phyloP scores from a whole-genome alignment of 768 basidiomycete genomes.

The Auriculariales sp. region DNA sequence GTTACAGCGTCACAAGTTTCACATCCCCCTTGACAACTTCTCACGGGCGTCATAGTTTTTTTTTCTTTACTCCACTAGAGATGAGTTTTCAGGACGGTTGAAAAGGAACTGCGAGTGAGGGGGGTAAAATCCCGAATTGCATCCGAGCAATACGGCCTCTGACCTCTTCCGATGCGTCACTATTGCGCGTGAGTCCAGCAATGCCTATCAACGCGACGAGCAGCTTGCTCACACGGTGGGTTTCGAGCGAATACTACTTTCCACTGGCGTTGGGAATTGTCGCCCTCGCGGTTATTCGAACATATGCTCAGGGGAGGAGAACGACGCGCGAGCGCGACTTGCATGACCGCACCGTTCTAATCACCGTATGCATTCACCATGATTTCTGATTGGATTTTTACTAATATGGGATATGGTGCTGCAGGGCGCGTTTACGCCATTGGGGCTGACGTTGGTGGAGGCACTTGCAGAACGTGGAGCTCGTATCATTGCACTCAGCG shows the following conservation, averaged over 20 bases:
- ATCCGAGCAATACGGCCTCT: no score
- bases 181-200: no score
- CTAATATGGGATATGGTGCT: neutral
- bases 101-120: no score
- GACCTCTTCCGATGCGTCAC: no score
- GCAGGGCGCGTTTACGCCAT: constrained; percentile 63
- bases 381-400: neutral
- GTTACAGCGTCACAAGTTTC: no score
- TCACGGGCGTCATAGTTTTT: no score
- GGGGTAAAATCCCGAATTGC: no score
- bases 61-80: no score
- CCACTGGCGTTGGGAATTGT: constrained; percentile 34
- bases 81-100: no score
- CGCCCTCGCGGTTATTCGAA: constrained; percentile 31
- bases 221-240: neutral
- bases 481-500: constrained; percentile 60
- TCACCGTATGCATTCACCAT: constrained; percentile 44
- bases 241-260: constrained; percentile 27
- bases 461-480: constrained; percentile 60
- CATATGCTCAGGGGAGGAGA: constrained; percentile 53
- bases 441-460: constrained; percentile 54
- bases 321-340: constrained; percentile 63
- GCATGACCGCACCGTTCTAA: constrained; percentile 52
- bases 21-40: no score
- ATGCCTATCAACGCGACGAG: neutral